Base-by-base conservation (phyloP, 371 early-diverging fungal species). In the Dichotomocladium elegans region DNA sequence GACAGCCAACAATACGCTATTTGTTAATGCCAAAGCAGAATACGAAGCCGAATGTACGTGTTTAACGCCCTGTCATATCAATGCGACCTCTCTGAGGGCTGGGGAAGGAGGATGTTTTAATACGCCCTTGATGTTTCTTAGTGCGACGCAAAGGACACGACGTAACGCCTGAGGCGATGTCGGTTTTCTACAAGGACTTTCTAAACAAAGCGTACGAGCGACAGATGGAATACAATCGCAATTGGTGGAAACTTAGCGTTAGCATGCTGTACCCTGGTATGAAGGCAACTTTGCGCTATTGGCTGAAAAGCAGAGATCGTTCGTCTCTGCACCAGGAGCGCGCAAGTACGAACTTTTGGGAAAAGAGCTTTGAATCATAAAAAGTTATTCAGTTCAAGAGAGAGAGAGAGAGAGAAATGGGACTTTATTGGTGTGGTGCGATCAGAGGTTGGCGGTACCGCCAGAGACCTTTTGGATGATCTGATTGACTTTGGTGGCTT, bases 141-240 rank as follows among this genome's bases (percentile, higher is more conserved):
- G 77, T 74, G 35, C 55, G 49, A 49, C 51, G 47, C 28, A 52
- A 57, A 29, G 66, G 77, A 31, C 51, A 78, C 64, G 64, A 63
- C 30, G 82, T 87, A 21, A 85, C 87, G 44, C 66, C 86, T 40
- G 85, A 88, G 30, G 88, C 86, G 22, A 62, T 92, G 52, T 89
- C 92, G 0, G 54, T 76, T 17, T 92, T 89, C 55, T 92, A 88
- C 70, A 84, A 85, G 63, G 80, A 85, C 47, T 92, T 90, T 63
- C 70, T 91, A 57, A 78, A 84, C 47, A 82, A 80, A 41, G 81
- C 89, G 4, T 83, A 84, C 26, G 77, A 68, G 17, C 72, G 88
- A 41, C 90, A 92, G 55, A 74, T 85, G 81, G 78, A 61, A 44
- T 92, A 92, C 63, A 92, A 92, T 60, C 64, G 78, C 17, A 64